Conservation (phyloP, 805 yeast species). For the Pichia heedii region DNA sequence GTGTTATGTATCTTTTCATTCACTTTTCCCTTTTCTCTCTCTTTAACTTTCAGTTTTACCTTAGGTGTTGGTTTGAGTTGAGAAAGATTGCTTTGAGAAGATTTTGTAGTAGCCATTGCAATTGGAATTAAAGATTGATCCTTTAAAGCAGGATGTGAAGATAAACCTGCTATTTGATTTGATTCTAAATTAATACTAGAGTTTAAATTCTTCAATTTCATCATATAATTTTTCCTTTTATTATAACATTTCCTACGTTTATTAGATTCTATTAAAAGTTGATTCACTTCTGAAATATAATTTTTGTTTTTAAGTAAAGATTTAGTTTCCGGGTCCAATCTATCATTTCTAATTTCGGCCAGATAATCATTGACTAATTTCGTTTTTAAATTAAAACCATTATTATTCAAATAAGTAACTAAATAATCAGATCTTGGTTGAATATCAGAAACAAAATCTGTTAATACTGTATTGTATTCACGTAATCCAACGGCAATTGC, state of each 20-base stretch:
- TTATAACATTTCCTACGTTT: constrained; percentile 22
- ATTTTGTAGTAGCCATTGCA: not conserved
- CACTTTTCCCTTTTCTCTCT: not conserved
- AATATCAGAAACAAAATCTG: constrained; percentile 13
- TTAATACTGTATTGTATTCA: constrained; percentile 17
- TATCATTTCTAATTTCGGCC: constrained; percentile 18
- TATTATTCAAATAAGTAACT: constrained; percentile 13
- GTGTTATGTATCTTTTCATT: too few relatives aligned
- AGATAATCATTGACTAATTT: constrained; percentile 21
- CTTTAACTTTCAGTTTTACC: not conserved
- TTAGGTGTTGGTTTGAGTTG: not conserved
- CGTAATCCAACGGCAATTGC: constrained; percentile 18
- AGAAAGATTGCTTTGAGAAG: not conserved
- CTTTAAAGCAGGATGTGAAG: not conserved
- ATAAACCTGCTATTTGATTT: not conserved
- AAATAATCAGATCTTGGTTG: constrained; percentile 21
- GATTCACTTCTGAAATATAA: constrained; percentile 13
- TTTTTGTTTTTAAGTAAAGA: constrained; percentile 9
- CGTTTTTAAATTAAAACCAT: constrained; percentile 16
- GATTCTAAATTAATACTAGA: not conserved
- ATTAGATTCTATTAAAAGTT: constrained; percentile 18
- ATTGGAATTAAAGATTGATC: not conserved
- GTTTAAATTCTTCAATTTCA: not conserved
- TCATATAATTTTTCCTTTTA: constrained; percentile 14
- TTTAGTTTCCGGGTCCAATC: constrained; percentile 9